phyloP scores from a whole-genome alignment of 2,329 filamentous ascomycete species.

The Alternaria ethzedia region DNA sequence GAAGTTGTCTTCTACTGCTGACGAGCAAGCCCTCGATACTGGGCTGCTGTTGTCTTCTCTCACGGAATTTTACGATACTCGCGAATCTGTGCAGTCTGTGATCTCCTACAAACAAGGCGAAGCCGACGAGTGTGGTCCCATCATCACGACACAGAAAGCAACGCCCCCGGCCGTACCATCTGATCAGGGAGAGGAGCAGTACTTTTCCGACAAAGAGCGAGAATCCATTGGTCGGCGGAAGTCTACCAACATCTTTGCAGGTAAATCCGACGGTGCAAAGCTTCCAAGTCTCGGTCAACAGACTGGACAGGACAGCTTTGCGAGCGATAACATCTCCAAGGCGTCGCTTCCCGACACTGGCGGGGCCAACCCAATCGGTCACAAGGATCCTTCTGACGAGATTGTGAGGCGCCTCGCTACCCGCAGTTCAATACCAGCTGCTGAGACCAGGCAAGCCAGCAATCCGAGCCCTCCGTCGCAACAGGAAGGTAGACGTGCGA shows the following conservation, averaged over 20 bases:
- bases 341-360: not conserved
- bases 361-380: not conserved
- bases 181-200: not conserved
- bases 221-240: constrained; percentile 5
- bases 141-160: constrained; percentile 12
- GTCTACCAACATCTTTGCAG: constrained; percentile 22
- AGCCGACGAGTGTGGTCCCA: constrained; percentile 4
- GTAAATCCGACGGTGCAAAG: constrained; percentile 5
- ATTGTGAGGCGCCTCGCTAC: constrained; percentile 23
- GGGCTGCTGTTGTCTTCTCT: not conserved
- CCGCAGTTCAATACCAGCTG: constrained; percentile 17
- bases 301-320: not conserved
- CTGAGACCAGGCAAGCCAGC: constrained; percentile 25
- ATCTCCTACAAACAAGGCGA: not conserved
- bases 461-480: not conserved
- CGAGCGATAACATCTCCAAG: constrained; percentile 2
- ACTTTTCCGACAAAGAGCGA: not conserved
- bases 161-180: not conserved
- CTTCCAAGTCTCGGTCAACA: constrained; percentile 5
- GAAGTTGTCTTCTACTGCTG: not conserved
- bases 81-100: not conserved
- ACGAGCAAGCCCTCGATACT: not conserved
- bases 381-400: constrained; percentile 10
- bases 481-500: constrained; percentile 14
- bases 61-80: not conserved